Percentiles rank a stretch among this genome's conserved stretches.
phyloP scores from a whole-genome alignment of 1,139 yeast species.

The Debaryomyces sp. region DNA sequence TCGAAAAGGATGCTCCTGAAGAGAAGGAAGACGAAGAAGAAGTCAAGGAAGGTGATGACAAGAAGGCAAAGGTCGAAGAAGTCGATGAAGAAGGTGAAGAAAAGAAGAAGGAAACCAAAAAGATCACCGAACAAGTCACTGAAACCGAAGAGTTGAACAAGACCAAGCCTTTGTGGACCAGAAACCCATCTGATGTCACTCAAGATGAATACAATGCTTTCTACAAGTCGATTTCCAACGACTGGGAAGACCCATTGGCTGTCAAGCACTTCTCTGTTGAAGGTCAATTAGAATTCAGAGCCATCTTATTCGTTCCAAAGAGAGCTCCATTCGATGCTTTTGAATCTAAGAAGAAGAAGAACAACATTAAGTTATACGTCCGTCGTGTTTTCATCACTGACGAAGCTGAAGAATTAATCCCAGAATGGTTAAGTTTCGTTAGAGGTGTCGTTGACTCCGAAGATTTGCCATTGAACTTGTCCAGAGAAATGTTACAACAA shows the following conservation, averaged over 20 bases:
- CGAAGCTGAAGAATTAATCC: conserved; percentile 98
- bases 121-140: conserved; percentile 81
- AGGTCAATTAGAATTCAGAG: conserved; percentile 99
- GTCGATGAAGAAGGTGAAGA: conserved; percentile 67
- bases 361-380: conserved; percentile 97
- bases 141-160: conserved; percentile 98
- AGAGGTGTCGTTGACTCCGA: conserved; percentile 99
- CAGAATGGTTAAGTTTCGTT: conserved; percentile 98
- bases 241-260: conserved; percentile 99
- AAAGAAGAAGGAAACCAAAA: conserved; percentile 73
- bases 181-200: conserved; percentile 96
- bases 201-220: conserved; percentile 99
- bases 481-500: conserved; percentile 99
- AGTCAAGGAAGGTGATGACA: conserved; percentile 53
- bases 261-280: conserved; percentile 99
- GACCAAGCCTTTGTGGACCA: conserved; percentile 99
- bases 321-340: conserved; percentile 99
- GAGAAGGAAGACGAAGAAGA: conserved; percentile 62
- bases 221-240: conserved; percentile 99
- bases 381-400: conserved; percentile 99
- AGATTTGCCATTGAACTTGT: conserved; percentile 99
- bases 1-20: conserved; percentile 90
- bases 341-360: conserved; percentile 98
- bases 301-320: conserved; percentile 96
- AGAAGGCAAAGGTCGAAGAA: conserved; percentile 67